Evolutionary conservation across 1,284 basidiomycete species (phyloP).

Genomic region (Earliella scabrosa): DNA sequence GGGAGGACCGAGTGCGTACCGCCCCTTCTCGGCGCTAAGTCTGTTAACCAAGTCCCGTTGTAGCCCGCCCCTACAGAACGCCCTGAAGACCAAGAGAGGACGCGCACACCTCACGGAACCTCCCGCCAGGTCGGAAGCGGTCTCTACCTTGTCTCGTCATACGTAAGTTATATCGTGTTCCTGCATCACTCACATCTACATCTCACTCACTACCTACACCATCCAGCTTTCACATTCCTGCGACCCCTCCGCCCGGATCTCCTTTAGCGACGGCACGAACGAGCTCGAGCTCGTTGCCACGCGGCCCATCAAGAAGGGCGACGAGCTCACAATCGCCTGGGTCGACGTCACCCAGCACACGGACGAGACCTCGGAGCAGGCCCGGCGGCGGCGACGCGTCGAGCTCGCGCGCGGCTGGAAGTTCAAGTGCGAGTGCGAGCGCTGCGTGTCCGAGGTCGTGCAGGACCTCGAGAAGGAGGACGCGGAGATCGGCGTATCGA

Average conservation of each 20-base stretch:
- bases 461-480: constrained; percentile 35
- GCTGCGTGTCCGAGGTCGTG: constrained; percentile 58
- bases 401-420: constrained; percentile 82
- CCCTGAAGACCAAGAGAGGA: constrained; percentile 71
- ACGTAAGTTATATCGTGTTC: constrained; percentile 46
- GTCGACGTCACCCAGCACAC: constrained; percentile 64
- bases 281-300: constrained; percentile 71
- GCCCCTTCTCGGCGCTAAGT: background rate
- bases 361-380: constrained; percentile 55
- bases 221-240: constrained; percentile 70
- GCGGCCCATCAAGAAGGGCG: constrained; percentile 68
- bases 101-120: constrained; percentile 75
- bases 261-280: constrained; percentile 63
- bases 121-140: constrained; percentile 73
- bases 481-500: constrained; percentile 42
- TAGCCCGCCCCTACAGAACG: constrained; percentile 54
- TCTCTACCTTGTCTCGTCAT: constrained; percentile 76
- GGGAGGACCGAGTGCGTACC: constrained; percentile 65
- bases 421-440: constrained; percentile 72
- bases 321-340: constrained; percentile 74
- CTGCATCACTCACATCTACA: background rate
- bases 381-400: constrained; percentile 63
- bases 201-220: background rate
- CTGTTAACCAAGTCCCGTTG: no score
- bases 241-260: constrained; percentile 62